Base-by-base conservation (phyloP, 2,329 filamentous ascomycete species). In the Ceratocystiopsis sp. region DNA sequence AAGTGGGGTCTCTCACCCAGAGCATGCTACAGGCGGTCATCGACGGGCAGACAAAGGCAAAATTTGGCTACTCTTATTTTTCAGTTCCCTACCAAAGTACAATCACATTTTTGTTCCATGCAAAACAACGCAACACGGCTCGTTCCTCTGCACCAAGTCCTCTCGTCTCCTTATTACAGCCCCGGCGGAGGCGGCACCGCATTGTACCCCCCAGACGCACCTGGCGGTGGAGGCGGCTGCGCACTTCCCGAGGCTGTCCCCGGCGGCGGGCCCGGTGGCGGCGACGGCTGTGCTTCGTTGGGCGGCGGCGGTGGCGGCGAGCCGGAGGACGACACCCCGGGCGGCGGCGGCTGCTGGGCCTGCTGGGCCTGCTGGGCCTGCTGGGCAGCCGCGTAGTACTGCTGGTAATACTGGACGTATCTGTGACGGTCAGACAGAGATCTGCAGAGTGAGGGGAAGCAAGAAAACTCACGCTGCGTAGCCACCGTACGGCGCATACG, bases 401-500 rank as follows among this genome's bases (percentile, higher is more conserved):
- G 78, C 55, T 84, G 77, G 52, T 85, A 85, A 61, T 82, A 79
- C 52, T 82, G 78, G 49, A 72, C 65, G 51, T 79, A 79, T 37
- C 69, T 73, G 48, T 38, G n/a, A 12, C 16, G 7, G 7, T 14
- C 5, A 3, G 16, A 33, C 10, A 32, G 18, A n/a, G 39, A 35
- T 35, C 29, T 14, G 25, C 13, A 18, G 35, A 42, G 13, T 19
- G 32, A 9, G 8, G 36, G 8, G 32, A 52, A 21, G 21, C 4
- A 8, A 21, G 21, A 21, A 8, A 21, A 57, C 67, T 56, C 71
- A 84, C 64, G 80, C 82, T 52, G 79, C 73, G 60, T 91, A 95
- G 43, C 89, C 89, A 48, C 89, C 89, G 53, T 91, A 95, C 10
- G 83, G 78, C 37, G 85, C 85, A 58, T 95, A 95, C 0, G 87